These are phyloP conservation scores for Paramecium octaurelia DNA, from an alignment of 73 alveolate species.

Conservation along the genomic window DNA sequence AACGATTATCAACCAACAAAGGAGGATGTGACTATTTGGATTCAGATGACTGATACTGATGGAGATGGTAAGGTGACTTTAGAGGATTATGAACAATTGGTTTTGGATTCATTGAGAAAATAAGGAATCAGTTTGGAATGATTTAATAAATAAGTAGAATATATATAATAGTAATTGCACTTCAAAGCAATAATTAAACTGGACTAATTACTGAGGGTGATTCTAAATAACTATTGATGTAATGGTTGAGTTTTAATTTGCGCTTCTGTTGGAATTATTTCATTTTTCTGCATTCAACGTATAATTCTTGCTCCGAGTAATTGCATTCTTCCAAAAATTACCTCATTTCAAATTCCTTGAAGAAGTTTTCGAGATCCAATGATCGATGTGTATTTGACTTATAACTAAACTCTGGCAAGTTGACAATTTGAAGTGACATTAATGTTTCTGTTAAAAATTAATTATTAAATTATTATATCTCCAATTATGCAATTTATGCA, in stretches of 20 bases:
- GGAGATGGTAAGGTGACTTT: conserved; percentile 57
- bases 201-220: conserved; percentile 40
- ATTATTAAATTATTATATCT: not conserved
- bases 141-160: not conserved
- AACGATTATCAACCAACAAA: conserved; percentile 49
- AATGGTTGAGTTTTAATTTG: not conserved
- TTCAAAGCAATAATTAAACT: conserved; percentile 4
- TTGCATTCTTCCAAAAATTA: conserved; percentile 2
- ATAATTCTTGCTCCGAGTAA: not conserved
- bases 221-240: not conserved
- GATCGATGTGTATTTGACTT: not conserved
- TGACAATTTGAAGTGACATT: not conserved
- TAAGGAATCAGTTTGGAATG: conserved; percentile 56
- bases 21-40: conserved; percentile 54
- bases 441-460: conserved; percentile 21
- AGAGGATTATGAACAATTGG: conserved; percentile 49
- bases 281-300: not conserved
- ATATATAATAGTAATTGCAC: not conserved
- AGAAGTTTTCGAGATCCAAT: not conserved
- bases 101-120: conserved; percentile 2
- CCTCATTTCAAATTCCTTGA: not conserved
- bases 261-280: not conserved
- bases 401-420: conserved; percentile 30
- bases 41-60: conserved; percentile 55
- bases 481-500: not conserved